Evolutionary conservation across 176 grass and related monocot genomes (phyloP).

Genomic region (Ensete glaucum): DNA sequence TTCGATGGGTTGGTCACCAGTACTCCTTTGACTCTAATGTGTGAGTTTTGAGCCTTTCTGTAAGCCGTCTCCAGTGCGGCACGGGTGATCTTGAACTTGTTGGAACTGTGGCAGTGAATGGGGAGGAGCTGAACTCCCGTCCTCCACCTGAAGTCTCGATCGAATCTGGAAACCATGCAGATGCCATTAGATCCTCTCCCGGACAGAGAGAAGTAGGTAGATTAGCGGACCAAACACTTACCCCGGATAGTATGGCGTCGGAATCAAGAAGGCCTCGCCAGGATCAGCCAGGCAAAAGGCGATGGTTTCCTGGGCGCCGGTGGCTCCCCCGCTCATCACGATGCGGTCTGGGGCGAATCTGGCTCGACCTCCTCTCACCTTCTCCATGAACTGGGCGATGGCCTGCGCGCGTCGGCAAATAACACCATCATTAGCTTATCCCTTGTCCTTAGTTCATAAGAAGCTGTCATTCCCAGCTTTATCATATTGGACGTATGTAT

Average conservation of each 20-base stretch:
- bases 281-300: conserved; percentile 94
- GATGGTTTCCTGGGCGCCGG: conserved; percentile 70
- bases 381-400: conserved; percentile 80
- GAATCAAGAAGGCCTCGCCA: conserved; percentile 83
- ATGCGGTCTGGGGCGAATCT: conserved; percentile 56
- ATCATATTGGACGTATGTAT: not conserved
- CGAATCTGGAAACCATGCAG: conserved; percentile 36
- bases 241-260: conserved; percentile 83
- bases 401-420: conserved; percentile 24
- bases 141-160: conserved; percentile 93
- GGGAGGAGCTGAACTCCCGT: conserved; percentile 53
- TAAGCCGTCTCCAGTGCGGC: conserved; percentile 52
- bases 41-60: conserved; percentile 25
- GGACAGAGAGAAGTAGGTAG: not conserved
- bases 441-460: not conserved
- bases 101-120: conserved; percentile 68
- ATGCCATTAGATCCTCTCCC: not conserved
- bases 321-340: conserved; percentile 85
- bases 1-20: conserved; percentile 83
- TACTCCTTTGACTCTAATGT: conserved; percentile 64
- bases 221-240: conserved; percentile 17
- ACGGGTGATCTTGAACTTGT: conserved; percentile 50
- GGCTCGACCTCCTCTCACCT: conserved; percentile 59
- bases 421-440: not conserved
- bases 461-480: not conserved